These are phyloP conservation scores for Porogramme epimiltina DNA, from an alignment of 1,284 basidiomycete genomes.

Conservation along the genomic window DNA sequence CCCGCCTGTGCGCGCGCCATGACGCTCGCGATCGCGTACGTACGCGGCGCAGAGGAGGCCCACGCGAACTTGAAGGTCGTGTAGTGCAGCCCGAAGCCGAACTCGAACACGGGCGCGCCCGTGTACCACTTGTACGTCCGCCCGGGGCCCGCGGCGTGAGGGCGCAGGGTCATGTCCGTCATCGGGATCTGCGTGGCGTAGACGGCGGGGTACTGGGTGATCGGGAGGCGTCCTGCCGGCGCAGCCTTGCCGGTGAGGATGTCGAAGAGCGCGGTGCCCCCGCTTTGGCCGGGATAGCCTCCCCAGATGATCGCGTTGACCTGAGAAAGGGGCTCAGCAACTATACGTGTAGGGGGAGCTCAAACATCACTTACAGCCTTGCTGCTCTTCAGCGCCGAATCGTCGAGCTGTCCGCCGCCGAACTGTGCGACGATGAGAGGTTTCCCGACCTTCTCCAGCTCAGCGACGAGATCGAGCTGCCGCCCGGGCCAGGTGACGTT, in stretches of 20 bases:
- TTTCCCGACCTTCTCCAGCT: slow-evolving; percentile 47
- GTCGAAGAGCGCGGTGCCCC: slow-evolving; percentile 51
- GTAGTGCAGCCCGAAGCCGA: slow-evolving; percentile 55
- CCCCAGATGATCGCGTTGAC: slow-evolving; percentile 57
- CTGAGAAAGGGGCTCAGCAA: slow-evolving; percentile 27
- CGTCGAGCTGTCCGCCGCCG: slow-evolving; percentile 58
- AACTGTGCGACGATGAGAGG: slow-evolving; percentile 56
- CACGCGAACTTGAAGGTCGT: slow-evolving; percentile 49
- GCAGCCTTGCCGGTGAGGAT: slow-evolving; percentile 51
- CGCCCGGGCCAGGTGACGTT: slow-evolving; percentile 57
- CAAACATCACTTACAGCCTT: slow-evolving; percentile 35
- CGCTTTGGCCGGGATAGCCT: slow-evolving; percentile 57
- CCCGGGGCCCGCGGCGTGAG: slow-evolving; percentile 48
- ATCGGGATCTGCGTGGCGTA: slow-evolving; percentile 51
- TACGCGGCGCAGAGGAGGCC: slow-evolving; percentile 27
- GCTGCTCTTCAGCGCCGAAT: slow-evolving; percentile 45
- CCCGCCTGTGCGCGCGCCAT: slow-evolving; percentile 26
- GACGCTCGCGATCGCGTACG: slow-evolving; percentile 45
- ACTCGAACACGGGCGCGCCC: slow-evolving; percentile 49
- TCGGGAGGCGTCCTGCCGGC: slow-evolving; percentile 54
- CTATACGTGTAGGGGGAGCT: not conserved
- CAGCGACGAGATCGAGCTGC: slow-evolving; percentile 50
- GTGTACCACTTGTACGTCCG: slow-evolving; percentile 62
- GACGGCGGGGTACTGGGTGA: slow-evolving; percentile 54
- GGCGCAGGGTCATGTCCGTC: slow-evolving; percentile 59